A percentile compares a stretch with the other conserved stretches of the same genome.
Conservation (phyloP, 768 basidiomycete species). For the Pleurotus tuber-regium region DNA sequence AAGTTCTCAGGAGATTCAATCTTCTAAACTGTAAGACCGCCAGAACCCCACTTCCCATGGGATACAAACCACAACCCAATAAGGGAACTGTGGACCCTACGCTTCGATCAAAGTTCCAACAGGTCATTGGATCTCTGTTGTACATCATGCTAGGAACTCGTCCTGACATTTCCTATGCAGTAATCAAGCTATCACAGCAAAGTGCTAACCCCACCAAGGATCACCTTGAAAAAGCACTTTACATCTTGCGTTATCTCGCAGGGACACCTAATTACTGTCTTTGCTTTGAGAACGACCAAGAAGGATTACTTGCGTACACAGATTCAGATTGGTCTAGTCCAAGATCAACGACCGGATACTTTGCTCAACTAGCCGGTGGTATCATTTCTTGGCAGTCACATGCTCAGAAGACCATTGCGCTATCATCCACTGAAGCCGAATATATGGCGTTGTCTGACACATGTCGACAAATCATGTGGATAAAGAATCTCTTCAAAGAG, state of each 20-base stretch:
- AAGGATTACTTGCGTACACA: not conserved
- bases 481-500: too few species aligned
- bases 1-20: conserved; percentile 11
- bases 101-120: conserved; percentile 2
- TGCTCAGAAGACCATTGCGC: conserved; percentile 28
- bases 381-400: conserved; percentile 29
- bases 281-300: conserved; percentile 13
- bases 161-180: conserved; percentile 28
- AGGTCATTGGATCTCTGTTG: conserved; percentile 27
- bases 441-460: conserved; percentile 27
- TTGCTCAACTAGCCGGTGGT: conserved; percentile 24
- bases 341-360: conserved; percentile 25
- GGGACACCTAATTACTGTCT: conserved; percentile 18
- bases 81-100: not conserved
- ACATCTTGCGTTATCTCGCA: conserved; percentile 25
- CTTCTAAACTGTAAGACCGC: conserved; percentile 10
- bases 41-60: conserved; percentile 13
- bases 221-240: conserved; percentile 24
- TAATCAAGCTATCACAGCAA: conserved; percentile 21
- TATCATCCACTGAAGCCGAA: conserved; percentile 30
- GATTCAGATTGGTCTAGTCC: conserved; percentile 26
- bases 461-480: too few species aligned
- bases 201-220: conserved; percentile 17
- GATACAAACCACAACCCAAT: not conserved
- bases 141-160: conserved; percentile 14